A percentile compares a stretch with the other conserved stretches of the same genome.
phyloP scores from a whole-genome alignment of 2,329 filamentous ascomycete genomes.

The Penicillium occitanis region DNA sequence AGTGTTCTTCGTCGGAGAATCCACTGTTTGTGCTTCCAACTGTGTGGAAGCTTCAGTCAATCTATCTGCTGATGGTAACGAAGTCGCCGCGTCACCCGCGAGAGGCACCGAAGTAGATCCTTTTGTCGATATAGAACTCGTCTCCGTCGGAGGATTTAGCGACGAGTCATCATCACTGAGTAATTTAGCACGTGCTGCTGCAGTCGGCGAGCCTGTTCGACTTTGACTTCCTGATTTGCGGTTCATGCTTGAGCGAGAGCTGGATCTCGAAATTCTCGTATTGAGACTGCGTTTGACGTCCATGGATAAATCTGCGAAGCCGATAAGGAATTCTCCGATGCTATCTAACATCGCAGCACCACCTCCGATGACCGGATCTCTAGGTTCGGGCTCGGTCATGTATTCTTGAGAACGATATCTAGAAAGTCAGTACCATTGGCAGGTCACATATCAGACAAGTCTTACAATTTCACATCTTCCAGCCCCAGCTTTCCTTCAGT shows the following conservation, averaged over 20 bases:
- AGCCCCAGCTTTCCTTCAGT: constrained; percentile 40
- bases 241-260: constrained; percentile 14
- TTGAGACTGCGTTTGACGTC: constrained; percentile 29
- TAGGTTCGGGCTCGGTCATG: constrained; percentile 73
- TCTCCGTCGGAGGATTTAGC: not conserved
- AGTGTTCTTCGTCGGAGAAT: not conserved
- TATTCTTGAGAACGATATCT: constrained; percentile 64
- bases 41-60: not conserved
- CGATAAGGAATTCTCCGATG: constrained; percentile 77
- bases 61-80: not conserved
- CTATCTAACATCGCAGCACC: constrained; percentile 78
- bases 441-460: not conserved
- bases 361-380: constrained; percentile 75
- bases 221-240: constrained; percentile 2
- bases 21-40: not conserved
- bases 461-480: constrained; percentile 70
- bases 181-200: not conserved
- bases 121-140: not conserved
- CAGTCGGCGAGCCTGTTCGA: not conserved
- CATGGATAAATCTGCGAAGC: constrained; percentile 68
- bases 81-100: not conserved
- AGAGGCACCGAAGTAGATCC: not conserved
- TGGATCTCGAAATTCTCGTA: constrained; percentile 41
- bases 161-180: not conserved
- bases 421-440: not conserved